Evolutionary conservation across 106 monocot species (phyloP).

Genomic region (Dendrobium nobile): DNA sequence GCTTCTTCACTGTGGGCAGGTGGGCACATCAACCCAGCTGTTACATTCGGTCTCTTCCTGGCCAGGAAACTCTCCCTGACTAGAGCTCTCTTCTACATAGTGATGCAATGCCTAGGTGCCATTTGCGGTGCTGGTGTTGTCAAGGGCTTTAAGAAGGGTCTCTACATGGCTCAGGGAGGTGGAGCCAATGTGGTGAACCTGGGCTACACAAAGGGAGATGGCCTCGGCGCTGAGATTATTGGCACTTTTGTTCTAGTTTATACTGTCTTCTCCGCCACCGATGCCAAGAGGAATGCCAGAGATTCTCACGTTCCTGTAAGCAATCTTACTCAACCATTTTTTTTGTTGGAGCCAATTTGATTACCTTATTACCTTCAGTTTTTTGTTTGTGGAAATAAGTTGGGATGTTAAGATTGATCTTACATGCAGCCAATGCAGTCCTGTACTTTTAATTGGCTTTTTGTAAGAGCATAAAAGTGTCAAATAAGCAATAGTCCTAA

Average conservation of each 20-base stretch:
- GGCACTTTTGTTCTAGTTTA: too few relatives aligned
- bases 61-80: conserved; percentile 53
- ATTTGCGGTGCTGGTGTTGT: conserved; percentile 57
- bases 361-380: too few relatives aligned
- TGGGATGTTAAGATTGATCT: too few relatives aligned
- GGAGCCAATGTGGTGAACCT: conserved; percentile 37
- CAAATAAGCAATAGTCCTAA: too few relatives aligned
- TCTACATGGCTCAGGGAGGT: conserved; percentile 35
- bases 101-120: conserved; percentile 52
- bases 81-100: conserved; percentile 52
- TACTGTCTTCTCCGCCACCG: conserved; percentile 59
- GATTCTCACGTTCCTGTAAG: conserved; percentile 62
- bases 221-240: conserved; percentile 23
- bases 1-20: conserved; percentile 7
- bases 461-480: too few relatives aligned
- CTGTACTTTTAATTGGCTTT: too few relatives aligned
- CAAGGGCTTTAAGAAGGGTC: conserved; percentile 36
- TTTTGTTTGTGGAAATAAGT: too few relatives aligned
- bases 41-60: conserved; percentile 57
- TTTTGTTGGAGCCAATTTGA: neutral
- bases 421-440: too few relatives aligned
- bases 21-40: conserved; percentile 45
- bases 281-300: conserved; percentile 55
- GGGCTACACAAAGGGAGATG: conserved; percentile 41
- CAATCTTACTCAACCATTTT: neutral